Evolutionary conservation across 495 filamentous ascomycete species (phyloP).

Genomic region (Hypoxylon fragiforme): DNA sequence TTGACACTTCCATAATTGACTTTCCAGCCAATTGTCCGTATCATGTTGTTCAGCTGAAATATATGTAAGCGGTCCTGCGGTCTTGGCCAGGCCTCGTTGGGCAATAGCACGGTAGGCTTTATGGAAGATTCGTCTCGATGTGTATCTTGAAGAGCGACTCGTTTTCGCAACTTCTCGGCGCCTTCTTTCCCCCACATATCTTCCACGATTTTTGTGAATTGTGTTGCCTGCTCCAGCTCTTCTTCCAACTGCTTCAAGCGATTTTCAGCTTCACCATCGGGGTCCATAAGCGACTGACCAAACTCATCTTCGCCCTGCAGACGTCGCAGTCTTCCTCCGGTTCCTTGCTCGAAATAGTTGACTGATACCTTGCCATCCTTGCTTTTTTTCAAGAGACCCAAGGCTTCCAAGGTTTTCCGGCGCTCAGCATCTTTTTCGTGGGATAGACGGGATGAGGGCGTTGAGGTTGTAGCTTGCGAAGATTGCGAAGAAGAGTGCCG

Average conservation of each 20-base stretch:
- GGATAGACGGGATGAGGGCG: conserved; percentile 15
- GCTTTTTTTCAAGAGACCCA: conserved; percentile 26
- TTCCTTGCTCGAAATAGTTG: conserved; percentile 52
- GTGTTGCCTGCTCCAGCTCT: conserved; percentile 52
- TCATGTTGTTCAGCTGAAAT: conserved; percentile 30
- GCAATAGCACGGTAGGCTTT: conserved; percentile 33
- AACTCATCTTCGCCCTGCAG: conserved; percentile 44
- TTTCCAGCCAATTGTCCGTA: conserved; percentile 27
- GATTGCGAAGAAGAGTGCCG: conserved; percentile 34
- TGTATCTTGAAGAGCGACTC: conserved; percentile 40
- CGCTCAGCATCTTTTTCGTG: conserved; percentile 34
- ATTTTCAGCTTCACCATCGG: conserved; percentile 48
- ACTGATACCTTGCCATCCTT: conserved; percentile 28
- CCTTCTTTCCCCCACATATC: conserved; percentile 42
- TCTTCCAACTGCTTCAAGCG: conserved; percentile 55
- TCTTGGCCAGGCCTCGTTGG: conserved; percentile 18
- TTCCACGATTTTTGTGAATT: conserved; percentile 43
- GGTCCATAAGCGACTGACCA: conserved; percentile 37
- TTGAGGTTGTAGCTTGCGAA: conserved; percentile 13
- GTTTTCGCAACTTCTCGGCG: conserved; percentile 42
- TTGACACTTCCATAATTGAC: not conserved
- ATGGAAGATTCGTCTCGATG: conserved; percentile 35
- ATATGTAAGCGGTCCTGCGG: conserved; percentile 12
- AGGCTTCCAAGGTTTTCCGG: conserved; percentile 25
- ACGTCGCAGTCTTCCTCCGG: conserved; percentile 38